Evolutionary conservation across 306 rosid species (phyloP).

Genomic region (Fragaria iinumae): DNA sequence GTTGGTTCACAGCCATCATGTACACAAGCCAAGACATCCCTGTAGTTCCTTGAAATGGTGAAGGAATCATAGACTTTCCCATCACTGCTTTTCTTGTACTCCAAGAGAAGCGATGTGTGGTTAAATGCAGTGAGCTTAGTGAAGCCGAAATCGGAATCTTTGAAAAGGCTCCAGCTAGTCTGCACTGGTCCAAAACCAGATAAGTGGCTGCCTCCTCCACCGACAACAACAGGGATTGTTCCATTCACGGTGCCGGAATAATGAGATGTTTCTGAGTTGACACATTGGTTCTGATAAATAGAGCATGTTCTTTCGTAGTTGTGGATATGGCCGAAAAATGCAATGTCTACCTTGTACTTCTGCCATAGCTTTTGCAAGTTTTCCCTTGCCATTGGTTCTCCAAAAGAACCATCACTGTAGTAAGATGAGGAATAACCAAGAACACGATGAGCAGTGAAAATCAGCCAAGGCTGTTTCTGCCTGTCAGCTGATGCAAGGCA

Average conservation of each 20-base stretch:
- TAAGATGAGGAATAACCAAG: constrained; percentile 81
- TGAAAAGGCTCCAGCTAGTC: constrained; percentile 67
- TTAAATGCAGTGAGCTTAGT: constrained; percentile 74
- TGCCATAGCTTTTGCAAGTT: constrained; percentile 86
- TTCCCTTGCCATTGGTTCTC: constrained; percentile 90
- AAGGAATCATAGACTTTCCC: constrained; percentile 71
- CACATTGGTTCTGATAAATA: constrained; percentile 72
- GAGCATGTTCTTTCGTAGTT: constrained; percentile 91
- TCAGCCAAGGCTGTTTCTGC: constrained; percentile 84
- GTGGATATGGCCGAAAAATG: constrained; percentile 76
- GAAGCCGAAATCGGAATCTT: constrained; percentile 73
- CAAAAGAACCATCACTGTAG: constrained; percentile 55
- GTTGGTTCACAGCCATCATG: constrained; percentile 68
- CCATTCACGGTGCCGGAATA: constrained; percentile 65
- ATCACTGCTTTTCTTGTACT: constrained; percentile 75
- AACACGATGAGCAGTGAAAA: constrained; percentile 80
- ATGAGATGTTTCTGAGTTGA: constrained; percentile 47
- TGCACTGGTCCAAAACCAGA: constrained; percentile 38
- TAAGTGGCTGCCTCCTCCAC: constrained; percentile 78
- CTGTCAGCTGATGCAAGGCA: constrained; percentile 86
- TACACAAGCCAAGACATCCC: constrained; percentile 78
- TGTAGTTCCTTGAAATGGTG: constrained; percentile 70
- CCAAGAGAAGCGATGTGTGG: constrained; percentile 59
- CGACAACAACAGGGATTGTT: constrained; percentile 75
- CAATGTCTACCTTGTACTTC: constrained; percentile 81